Conservation (phyloP, 768 basidiomycete species). For the Aureoboletus auriporus region DNA sequence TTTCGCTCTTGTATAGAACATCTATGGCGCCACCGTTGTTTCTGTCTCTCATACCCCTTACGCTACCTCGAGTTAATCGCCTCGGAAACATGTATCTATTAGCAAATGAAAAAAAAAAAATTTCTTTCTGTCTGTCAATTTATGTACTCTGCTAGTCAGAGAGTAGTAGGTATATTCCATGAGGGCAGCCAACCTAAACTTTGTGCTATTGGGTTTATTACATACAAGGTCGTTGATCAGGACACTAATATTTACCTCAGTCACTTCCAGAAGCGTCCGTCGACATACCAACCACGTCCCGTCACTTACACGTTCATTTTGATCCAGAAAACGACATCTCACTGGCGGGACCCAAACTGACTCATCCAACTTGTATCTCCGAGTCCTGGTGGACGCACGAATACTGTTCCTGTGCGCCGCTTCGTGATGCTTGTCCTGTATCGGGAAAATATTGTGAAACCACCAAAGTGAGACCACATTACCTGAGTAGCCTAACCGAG, state of each 20-base stretch:
- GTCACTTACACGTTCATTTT: slow-evolving; percentile 1
- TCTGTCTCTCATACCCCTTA: slow-evolving; percentile 27
- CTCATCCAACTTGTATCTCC: no score
- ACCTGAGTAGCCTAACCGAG: no score
- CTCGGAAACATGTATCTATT: slow-evolving; percentile 28
- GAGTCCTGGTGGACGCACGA: no score
- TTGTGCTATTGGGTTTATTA: background rate
- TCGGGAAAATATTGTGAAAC: no score
- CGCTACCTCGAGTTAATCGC: slow-evolving; percentile 27
- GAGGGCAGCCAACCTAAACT: no score
- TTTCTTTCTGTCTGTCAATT: background rate
- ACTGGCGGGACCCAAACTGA: no score
- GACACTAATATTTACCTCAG: background rate
- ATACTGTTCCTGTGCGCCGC: no score
- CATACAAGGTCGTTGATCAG: background rate
- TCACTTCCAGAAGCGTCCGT: background rate
- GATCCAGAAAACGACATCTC: background rate
- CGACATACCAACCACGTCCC: slow-evolving; percentile 5
- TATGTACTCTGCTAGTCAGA: background rate
- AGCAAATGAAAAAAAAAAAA: slow-evolving; percentile 11
- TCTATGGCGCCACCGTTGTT: slow-evolving; percentile 20
- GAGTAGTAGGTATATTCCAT: no score
- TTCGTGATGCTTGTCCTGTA: no score
- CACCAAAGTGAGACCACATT: no score
- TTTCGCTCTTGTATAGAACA: slow-evolving; percentile 10